phyloP scores from a whole-genome alignment of 2,329 filamentous ascomycete genomes.

The Botrytis deweyae region DNA sequence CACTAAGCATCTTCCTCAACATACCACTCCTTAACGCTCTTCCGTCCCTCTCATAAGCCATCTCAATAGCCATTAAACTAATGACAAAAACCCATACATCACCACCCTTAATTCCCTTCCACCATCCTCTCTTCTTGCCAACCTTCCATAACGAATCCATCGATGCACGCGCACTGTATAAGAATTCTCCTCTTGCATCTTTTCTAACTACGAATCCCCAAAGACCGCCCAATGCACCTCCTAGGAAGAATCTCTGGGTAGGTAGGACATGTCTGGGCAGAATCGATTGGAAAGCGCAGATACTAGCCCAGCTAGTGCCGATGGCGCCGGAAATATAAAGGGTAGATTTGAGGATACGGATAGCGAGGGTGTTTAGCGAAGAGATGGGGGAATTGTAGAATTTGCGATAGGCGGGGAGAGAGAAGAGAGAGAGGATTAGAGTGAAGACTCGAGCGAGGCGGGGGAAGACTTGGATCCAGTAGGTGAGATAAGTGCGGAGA shows the following conservation, averaged over 20 bases:
- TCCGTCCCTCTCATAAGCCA: slow-evolving; percentile 48
- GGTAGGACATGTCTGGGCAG: slow-evolving; percentile 73
- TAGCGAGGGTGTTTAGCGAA: slow-evolving; percentile 64
- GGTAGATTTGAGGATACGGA: slow-evolving; percentile 69
- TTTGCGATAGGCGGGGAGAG: slow-evolving; percentile 66
- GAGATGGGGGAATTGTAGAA: slow-evolving; percentile 69
- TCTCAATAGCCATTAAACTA: slow-evolving; percentile 74
- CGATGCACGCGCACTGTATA: slow-evolving; percentile 76
- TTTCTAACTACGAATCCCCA: slow-evolving; percentile 77
- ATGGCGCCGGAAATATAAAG: slow-evolving; percentile 80
- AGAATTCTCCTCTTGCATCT: slow-evolving; percentile 65
- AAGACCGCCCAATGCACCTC: slow-evolving; percentile 79
- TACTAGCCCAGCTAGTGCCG: slow-evolving; percentile 81
- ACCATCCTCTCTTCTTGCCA: slow-evolving; percentile 85
- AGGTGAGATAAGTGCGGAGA: slow-evolving; percentile 80
- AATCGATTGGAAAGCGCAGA: slow-evolving; percentile 83
- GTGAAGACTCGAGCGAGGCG: slow-evolving; percentile 75
- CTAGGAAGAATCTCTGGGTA: slow-evolving; percentile 85
- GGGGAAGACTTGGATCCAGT: slow-evolving; percentile 83
- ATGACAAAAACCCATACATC: slow-evolving; percentile 82
- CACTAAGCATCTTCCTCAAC: slow-evolving; percentile 34
- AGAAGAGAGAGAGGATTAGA: slow-evolving; percentile 63
- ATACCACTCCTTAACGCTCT: slow-evolving; percentile 31
- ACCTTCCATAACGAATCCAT: slow-evolving; percentile 89
- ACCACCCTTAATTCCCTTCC: slow-evolving; percentile 77